These are phyloP conservation scores for Geranium incanum DNA, from an alignment of 441 rosid genomes.

Conservation along the genomic window DNA sequence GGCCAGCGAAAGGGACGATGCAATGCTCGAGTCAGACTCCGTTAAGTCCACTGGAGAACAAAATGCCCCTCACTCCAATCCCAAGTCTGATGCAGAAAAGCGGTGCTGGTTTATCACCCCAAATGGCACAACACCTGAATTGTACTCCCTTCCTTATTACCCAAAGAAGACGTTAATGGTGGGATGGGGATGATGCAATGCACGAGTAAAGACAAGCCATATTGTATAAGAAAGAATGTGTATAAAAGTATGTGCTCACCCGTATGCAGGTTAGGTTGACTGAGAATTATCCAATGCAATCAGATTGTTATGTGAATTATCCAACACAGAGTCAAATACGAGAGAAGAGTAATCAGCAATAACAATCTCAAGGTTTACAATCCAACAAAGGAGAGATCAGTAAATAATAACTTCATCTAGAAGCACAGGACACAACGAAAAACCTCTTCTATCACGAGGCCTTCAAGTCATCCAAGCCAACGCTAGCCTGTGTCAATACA, in stretches of 20 bases:
- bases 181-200: too few species aligned
- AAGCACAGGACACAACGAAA: neutral
- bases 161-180: slow-evolving; percentile 22
- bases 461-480: neutral
- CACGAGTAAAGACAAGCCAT: neutral
- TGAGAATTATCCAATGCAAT: neutral
- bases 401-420: neutral
- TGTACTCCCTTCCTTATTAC: slow-evolving; percentile 50
- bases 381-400: too few species aligned
- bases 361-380: too few species aligned
- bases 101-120: slow-evolving; percentile 30
- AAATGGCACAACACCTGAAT: slow-evolving; percentile 37
- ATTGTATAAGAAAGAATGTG: neutral
- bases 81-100: slow-evolving; percentile 29
- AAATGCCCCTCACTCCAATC: slow-evolving; percentile 33
- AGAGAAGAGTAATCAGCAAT: too few species aligned
- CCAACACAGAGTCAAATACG: too few species aligned
- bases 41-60: slow-evolving; percentile 47
- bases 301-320: neutral
- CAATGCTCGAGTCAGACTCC: slow-evolving; percentile 22
- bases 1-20: slow-evolving; percentile 33
- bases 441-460: neutral
- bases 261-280: neutral
- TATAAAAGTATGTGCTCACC: slow-evolving; percentile 9
- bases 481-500: neutral